Evolutionary conservation across 1,284 basidiomycete genomes (phyloP).

Genomic region (Stygiomarasmius scandens): DNA sequence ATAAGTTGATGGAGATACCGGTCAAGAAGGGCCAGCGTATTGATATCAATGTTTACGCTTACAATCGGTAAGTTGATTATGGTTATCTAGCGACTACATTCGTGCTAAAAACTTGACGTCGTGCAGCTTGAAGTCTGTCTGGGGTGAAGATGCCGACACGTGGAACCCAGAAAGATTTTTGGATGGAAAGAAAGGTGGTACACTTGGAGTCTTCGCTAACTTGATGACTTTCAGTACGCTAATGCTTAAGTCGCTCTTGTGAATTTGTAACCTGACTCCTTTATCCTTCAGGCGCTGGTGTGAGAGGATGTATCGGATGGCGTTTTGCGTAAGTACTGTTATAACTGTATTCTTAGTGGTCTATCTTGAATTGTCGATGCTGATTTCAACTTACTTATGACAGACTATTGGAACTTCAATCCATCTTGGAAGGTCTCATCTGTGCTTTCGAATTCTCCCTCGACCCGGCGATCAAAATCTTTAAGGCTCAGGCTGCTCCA

Average conservation of each 20-base stretch:
- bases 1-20: conserved; percentile 22
- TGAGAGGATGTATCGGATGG: conserved; percentile 13
- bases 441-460: conserved; percentile 26
- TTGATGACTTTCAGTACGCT: conserved; percentile 20
- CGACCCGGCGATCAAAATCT: conserved; percentile 21
- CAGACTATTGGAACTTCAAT: neutral
- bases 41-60: conserved; percentile 21
- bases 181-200: conserved; percentile 14
- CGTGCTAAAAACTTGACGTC: neutral
- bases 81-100: neutral
- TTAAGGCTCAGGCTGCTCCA: conserved; percentile 20
- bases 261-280: neutral
- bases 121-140: conserved; percentile 16
- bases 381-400: neutral
- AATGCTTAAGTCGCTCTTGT: no score
- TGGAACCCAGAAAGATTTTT: conserved; percentile 28
- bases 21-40: conserved; percentile 26
- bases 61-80: conserved; percentile 24
- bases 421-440: conserved; percentile 24
- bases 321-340: conserved; percentile 6
- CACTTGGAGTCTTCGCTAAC: conserved; percentile 25
- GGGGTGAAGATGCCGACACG: conserved; percentile 28
- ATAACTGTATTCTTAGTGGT: neutral
- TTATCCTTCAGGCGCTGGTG: conserved; percentile 15
- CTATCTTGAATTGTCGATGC: no score